Evolutionary conservation across 83 land plant genomes (phyloP), one percentile per base, ranked within the genome.

Genomic region (Picea engelmannii): DNA sequence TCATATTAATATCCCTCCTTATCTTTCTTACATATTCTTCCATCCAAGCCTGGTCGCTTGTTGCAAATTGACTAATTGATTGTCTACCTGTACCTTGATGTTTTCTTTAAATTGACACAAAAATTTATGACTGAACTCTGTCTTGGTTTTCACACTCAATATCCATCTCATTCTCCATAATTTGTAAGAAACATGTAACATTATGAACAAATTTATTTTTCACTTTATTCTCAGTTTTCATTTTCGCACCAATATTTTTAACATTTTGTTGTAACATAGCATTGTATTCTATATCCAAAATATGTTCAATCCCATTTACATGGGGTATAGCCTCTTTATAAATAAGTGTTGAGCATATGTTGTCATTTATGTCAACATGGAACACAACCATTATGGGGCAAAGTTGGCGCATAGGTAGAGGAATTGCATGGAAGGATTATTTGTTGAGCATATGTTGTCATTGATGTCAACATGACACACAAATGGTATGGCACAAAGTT

Each of bases 81-180:
- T 83, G 60, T 23, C 10, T 69, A 79, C 7, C 3, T 52, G 3
- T 52, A 52, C 13, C 58, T 52, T 52, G 13, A 86, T 78, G 80
- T 65, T 83, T 64, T 55, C 74, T 87, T 75, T 66, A 83, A 31
- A 95, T 79, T 62, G 93, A 90, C 10, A 93, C 84, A 35, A 90
- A 67, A 83, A 86, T 85, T 0, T 81, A 93, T 18, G 27, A 66
- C 16, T 59, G 13, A 52, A 10, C 58, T 52, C 13, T 52, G 0
- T 52, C 58, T 52, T 52, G 58, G 12, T 52, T 52, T 52, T 52
- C 58, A 52, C 58, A 52, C 58, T 52, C 58, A 52, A 52, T 23
- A 8, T 20, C 55, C 58, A 52, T 10, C 17, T 65, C 76, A 79
- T 80, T 58, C 58, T 80, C 86, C 67, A 20, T 16, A 52, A 5